phyloP scores from a whole-genome alignment of 129 eudicot genomes.

The Solidago caesia region DNA sequence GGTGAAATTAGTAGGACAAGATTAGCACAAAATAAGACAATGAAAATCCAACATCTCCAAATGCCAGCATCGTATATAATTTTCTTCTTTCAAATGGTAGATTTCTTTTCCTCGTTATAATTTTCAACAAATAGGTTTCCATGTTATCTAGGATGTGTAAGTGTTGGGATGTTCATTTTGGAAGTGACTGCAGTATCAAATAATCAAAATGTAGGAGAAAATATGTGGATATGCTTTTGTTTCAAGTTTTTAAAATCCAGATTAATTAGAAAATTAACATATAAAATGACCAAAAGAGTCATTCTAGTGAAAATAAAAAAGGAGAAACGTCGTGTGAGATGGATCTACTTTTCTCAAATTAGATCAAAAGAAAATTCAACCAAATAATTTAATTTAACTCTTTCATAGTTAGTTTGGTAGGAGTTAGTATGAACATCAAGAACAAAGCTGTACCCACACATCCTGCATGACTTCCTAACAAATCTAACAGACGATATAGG shows the following conservation, averaged over 20 bases:
- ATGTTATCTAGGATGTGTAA: not conserved
- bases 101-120: conserved; percentile 7
- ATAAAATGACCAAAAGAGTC: not conserved
- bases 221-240: not conserved
- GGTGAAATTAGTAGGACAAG: not conserved
- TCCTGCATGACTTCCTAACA: not conserved
- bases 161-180: not conserved
- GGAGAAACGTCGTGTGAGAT: not conserved
- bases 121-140: not conserved
- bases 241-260: not conserved
- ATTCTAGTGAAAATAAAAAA: not conserved
- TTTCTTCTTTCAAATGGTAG: conserved; percentile 2
- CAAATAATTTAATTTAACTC: not conserved
- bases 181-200: not conserved
- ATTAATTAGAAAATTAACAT: not conserved
- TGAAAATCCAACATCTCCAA: conserved; percentile 2
- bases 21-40: not conserved
- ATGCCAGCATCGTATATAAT: conserved; percentile 4
- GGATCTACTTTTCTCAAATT: not conserved
- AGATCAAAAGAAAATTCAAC: not conserved
- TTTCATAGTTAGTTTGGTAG: not conserved
- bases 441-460: not conserved
- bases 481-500: not conserved
- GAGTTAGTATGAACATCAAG: not conserved
- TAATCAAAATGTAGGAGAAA: not conserved